Conservation (phyloP, 306 rosid species). For the Cicer chorassanicum region DNA sequence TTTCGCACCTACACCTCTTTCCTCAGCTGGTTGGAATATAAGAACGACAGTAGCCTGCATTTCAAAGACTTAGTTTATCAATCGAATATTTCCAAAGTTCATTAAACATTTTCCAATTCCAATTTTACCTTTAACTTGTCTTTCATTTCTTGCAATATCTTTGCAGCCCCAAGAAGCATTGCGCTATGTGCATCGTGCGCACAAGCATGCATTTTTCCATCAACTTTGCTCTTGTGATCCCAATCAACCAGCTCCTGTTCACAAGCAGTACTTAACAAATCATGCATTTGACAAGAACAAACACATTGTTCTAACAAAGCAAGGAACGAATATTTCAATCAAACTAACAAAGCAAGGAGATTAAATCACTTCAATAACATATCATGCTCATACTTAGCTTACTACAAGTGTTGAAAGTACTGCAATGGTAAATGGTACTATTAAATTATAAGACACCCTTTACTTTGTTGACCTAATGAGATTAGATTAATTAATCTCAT, state of each 20-base stretch:
- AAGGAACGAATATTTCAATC: conserved; percentile 24
- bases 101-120: conserved; percentile 23
- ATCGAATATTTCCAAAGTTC: not conserved
- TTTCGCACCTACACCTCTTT: conserved; percentile 76
- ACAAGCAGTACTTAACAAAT: not conserved
- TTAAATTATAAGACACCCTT: not conserved
- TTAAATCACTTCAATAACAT: conserved; percentile 1
- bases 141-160: conserved; percentile 65
- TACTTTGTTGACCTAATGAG: not conserved
- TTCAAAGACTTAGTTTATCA: conserved; percentile 24
- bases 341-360: conserved; percentile 5
- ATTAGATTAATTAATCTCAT: conserved; percentile 7
- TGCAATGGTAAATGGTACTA: not conserved
- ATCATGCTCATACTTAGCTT: conserved; percentile 12
- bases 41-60: conserved; percentile 77
- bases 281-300: not conserved
- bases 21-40: conserved; percentile 94
- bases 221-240: conserved; percentile 87
- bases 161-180: conserved; percentile 96
- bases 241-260: conserved; percentile 78
- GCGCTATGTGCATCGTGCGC: conserved; percentile 88
- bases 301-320: not conserved
- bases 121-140: conserved; percentile 60
- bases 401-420: not conserved
- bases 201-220: conserved; percentile 94